Evolutionary conservation across 2,329 filamentous ascomycete genomes (phyloP), one percentile per base, ranked within the genome.

Genomic region (Hypoxylon sp.): DNA sequence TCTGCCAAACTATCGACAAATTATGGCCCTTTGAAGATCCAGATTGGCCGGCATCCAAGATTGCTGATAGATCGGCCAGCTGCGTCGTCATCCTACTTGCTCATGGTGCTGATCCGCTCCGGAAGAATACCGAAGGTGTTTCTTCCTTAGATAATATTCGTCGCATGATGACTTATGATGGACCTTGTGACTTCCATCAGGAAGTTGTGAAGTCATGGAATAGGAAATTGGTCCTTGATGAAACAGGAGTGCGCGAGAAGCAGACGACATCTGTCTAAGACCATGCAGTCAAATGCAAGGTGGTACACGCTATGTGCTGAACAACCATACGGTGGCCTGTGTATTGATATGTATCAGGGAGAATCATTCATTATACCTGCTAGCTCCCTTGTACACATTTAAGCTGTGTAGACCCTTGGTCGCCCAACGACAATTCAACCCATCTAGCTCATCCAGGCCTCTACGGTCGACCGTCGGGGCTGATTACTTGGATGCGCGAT

Each of bases 131-230:
- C 9, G 46, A 60, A 14, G 69, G 71, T 14, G 50, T 68, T n/a
- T 68, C 69, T 9, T 63, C 60, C 4, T 14, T 64, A 14, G 61
- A 70, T 21, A 49, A 60, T 45, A 45, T 72, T 3, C 60, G 60
- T 14, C 41, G 51, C 3, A 67, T 69, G 52, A 21, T 69, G 51
- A 46, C 46, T 11, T 72, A 73, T 50, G 38, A n/a, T 34, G 71
- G 61, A 28, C 17, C 53, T 34, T 64, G 55, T 60, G 46, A 63
- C n/a, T 67, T 55, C 17, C 63, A 34, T n/a, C 58, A 46, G 30
- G 55, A 50, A 34, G 48, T 73, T 17, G 60, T 75, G 2, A 77
- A 72, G 11, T 76, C 72, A 43, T 78, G 75, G 46, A 78, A 76
- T 17, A 74, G 60, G 2, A 76, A 46, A 7, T 66, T 76, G 36